Conservation (phyloP, 106 monocot genomes). For the Narthecium ossifragum region DNA sequence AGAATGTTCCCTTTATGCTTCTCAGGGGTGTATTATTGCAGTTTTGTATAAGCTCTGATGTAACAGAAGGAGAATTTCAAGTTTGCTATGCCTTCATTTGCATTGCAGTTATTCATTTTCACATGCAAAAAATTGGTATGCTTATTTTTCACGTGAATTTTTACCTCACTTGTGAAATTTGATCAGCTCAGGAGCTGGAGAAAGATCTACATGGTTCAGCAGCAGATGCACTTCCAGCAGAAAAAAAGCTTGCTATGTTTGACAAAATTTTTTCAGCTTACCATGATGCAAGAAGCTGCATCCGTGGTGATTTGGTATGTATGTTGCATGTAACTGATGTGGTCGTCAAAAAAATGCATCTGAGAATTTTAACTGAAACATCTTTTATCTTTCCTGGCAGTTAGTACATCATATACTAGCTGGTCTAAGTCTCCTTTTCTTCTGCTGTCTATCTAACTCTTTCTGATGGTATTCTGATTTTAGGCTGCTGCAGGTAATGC, state of each 20-base stretch:
- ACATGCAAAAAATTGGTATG: no score
- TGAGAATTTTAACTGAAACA: no score
- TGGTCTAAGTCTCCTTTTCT: no score
- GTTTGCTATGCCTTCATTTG: no score
- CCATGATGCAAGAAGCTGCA: slow-evolving; percentile 91
- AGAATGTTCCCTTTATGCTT: no score
- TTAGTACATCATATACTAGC: no score
- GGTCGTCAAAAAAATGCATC: neutral
- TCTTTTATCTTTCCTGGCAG: no score
- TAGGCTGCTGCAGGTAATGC: slow-evolving; percentile 79
- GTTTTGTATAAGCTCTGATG: no score
- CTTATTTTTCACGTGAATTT: neutral
- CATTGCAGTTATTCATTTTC: no score
- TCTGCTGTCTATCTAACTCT: neutral
- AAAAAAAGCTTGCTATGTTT: slow-evolving; percentile 82
- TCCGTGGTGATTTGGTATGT: slow-evolving; percentile 88
- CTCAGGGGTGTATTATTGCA: no score
- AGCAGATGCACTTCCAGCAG: slow-evolving; percentile 58
- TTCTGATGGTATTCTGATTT: slow-evolving; percentile 23
- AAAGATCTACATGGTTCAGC: slow-evolving; percentile 68
- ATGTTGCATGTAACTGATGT: neutral
- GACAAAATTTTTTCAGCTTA: slow-evolving; percentile 99
- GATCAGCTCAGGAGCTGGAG: slow-evolving; percentile 99
- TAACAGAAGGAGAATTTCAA: no score
- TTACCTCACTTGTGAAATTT: slow-evolving; percentile 25